These are phyloP conservation scores for Fusarium devonianum DNA, from an alignment of 2,329 filamentous ascomycete genomes.

Conservation along the genomic window DNA sequence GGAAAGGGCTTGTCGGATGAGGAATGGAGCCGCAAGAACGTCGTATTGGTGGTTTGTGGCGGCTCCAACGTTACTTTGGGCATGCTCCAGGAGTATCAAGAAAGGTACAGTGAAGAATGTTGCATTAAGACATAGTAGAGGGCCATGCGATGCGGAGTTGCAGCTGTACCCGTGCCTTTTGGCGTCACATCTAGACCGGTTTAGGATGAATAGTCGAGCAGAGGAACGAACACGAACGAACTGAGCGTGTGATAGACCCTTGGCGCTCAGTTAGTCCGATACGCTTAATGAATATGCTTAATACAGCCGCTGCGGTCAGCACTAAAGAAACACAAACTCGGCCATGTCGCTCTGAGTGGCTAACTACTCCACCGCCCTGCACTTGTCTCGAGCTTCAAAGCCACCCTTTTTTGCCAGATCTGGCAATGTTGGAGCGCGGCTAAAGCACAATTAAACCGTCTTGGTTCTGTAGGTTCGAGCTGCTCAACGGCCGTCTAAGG, in stretches of 20 bases:
- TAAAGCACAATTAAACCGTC: background rate
- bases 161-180: no score
- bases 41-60: slow-evolving; percentile 88
- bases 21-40: slow-evolving; percentile 70
- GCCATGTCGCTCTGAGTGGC: no score
- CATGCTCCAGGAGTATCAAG: slow-evolving; percentile 65
- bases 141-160: background rate
- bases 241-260: background rate
- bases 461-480: background rate
- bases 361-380: no score
- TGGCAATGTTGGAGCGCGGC: background rate
- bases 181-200: no score
- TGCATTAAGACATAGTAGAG: slow-evolving; percentile 41
- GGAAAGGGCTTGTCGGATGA: slow-evolving; percentile 60
- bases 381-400: background rate
- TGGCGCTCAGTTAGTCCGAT: background rate
- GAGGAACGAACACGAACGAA: no score
- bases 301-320: background rate
- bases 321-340: background rate
- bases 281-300: slow-evolving; percentile 8
- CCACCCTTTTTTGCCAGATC: background rate
- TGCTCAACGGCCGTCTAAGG: background rate
- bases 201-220: no score
- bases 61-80: slow-evolving; percentile 71
- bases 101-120: slow-evolving; percentile 50